Evolutionary conservation across 1,284 basidiomycete species (phyloP).

Genomic region (Inonotus hispidus): DNA sequence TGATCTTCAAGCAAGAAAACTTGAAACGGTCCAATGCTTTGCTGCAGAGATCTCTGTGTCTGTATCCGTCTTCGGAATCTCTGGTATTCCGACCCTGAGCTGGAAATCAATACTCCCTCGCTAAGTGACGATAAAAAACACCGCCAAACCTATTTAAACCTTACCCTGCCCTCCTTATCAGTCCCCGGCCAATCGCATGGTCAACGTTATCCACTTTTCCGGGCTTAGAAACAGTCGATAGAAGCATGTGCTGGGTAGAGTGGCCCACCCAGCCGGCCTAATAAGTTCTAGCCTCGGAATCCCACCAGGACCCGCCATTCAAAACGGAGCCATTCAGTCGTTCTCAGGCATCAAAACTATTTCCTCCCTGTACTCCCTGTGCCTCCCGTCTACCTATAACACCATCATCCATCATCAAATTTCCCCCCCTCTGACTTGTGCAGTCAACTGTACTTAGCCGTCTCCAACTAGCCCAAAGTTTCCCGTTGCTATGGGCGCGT

Average conservation of each 20-base stretch:
- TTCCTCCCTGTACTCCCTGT: neutral
- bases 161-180: neutral
- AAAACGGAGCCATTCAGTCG: conserved; percentile 76
- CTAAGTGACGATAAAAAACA: neutral
- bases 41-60: neutral
- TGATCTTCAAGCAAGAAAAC: neutral
- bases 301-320: conserved; percentile 38
- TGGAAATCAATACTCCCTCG: neutral
- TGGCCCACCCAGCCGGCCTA: neutral
- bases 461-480: neutral
- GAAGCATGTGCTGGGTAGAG: neutral
- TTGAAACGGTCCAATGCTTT: neutral
- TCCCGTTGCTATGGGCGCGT: conserved; percentile 3
- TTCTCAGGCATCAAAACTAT: conserved; percentile 41
- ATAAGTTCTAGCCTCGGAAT: conserved; percentile 13
- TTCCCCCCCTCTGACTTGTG: neutral
- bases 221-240: neutral
- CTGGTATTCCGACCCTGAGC: neutral
- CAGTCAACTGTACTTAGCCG: neutral
- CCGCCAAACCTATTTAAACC: neutral
- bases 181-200: neutral
- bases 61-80: too few species aligned
- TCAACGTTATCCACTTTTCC: neutral
- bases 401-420: neutral
- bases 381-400: neutral